Percentiles rank a stretch among this genome's conserved stretches.
Conservation (phyloP, 2,329 filamentous ascomycete genomes). For the Capronia epimyces region DNA sequence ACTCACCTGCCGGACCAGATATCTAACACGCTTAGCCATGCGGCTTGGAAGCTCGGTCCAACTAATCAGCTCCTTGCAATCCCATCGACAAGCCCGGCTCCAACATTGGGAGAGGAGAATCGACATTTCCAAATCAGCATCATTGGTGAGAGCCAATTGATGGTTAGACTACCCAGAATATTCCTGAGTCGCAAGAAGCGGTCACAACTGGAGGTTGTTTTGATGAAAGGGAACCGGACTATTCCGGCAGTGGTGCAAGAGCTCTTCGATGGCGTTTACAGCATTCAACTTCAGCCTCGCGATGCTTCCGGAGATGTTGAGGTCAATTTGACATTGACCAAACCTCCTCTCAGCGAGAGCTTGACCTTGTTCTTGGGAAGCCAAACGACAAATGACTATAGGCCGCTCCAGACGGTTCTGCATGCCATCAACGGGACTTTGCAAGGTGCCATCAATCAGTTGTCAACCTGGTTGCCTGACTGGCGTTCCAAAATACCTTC, state of each 20-base stretch:
- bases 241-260: constrained; percentile 45
- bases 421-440: constrained; percentile 35
- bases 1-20: neutral
- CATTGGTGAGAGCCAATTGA: constrained; percentile 9
- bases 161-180: constrained; percentile 17
- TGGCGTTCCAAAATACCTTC: neutral
- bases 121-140: constrained; percentile 18
- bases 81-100: neutral
- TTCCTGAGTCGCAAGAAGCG: constrained; percentile 37
- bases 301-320: constrained; percentile 48
- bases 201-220: constrained; percentile 44
- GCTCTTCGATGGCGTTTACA: constrained; percentile 51
- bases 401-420: constrained; percentile 42
- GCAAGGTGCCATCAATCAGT: neutral
- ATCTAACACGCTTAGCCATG: neutral
- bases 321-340: constrained; percentile 42
- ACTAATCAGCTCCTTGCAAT: constrained; percentile 2
- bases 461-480: neutral
- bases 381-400: constrained; percentile 44
- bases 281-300: constrained; percentile 46
- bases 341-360: constrained; percentile 35
- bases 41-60: neutral
- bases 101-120: constrained; percentile 8
- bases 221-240: constrained; percentile 40
- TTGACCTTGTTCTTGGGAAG: constrained; percentile 40